Percentiles rank a stretch among this genome's conserved stretches.
These are phyloP conservation scores for Eremothecium sinecaudum DNA, from an alignment of 1,139 yeast species.

Conservation along the genomic window DNA sequence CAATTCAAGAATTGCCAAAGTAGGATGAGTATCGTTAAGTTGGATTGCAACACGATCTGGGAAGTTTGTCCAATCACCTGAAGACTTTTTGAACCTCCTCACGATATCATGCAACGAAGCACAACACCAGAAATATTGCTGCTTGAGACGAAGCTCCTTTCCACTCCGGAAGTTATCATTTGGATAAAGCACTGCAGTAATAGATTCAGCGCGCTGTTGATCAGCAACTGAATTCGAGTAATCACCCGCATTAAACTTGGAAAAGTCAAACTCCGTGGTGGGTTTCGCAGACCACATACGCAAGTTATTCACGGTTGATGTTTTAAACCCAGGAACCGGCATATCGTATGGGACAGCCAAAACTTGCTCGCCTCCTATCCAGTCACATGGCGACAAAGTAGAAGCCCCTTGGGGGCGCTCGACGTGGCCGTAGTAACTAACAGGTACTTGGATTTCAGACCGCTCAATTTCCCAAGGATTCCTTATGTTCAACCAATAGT, in stretches of 20 bases:
- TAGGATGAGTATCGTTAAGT: conserved; percentile 92
- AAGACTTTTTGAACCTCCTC: conserved; percentile 76
- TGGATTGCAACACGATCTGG: conserved; percentile 86
- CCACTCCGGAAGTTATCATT: conserved; percentile 89
- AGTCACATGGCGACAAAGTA: conserved; percentile 41
- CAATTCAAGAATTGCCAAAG: conserved; percentile 81
- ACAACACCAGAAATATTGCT: conserved; percentile 95
- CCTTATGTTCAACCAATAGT: conserved; percentile 80
- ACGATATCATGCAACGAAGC: conserved; percentile 88
- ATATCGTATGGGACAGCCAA: conserved; percentile 88
- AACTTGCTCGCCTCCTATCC: conserved; percentile 87
- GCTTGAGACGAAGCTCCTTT: conserved; percentile 85
- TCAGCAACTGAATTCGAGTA: conserved; percentile 74
- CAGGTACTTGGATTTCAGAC: conserved; percentile 81
- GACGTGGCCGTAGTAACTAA: conserved; percentile 81
- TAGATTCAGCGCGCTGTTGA: conserved; percentile 84
- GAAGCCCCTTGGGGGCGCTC: conserved; percentile 46
- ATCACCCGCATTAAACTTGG: conserved; percentile 87
- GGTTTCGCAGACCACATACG: conserved; percentile 90
- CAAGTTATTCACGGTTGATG: conserved; percentile 77
- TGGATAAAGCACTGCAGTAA: conserved; percentile 86
- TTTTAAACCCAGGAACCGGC: conserved; percentile 88
- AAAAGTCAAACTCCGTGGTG: conserved; percentile 84
- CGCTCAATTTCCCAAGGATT: conserved; percentile 93
- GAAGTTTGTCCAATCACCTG: conserved; percentile 72